Evolutionary conservation across 2,329 filamentous ascomycete species (phyloP).

Genomic region (Aspergillus pseudoterreus): DNA sequence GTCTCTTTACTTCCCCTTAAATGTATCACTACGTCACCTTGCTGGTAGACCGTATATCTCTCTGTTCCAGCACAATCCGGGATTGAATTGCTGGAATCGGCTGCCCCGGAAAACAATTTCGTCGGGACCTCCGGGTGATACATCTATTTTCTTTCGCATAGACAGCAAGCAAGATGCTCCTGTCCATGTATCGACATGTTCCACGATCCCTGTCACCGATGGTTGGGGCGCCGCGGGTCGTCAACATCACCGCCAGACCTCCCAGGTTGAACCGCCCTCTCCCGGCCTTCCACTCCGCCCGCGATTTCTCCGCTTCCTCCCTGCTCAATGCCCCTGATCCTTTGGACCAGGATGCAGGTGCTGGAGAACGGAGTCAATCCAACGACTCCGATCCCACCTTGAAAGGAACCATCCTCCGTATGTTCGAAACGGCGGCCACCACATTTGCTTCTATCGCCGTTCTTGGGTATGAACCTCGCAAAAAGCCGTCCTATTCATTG

Average conservation of each 20-base stretch:
- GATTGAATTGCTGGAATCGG: neutral
- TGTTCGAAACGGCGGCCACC: slow-evolving; percentile 70
- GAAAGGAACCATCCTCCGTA: slow-evolving; percentile 52
- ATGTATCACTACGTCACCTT: neutral
- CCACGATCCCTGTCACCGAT: slow-evolving; percentile 17
- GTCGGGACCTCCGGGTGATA: neutral
- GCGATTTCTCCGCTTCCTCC: slow-evolving; percentile 22
- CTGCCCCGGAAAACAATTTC: neutral
- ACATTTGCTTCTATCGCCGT: slow-evolving; percentile 72
- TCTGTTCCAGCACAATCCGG: neutral
- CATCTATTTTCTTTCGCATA: neutral
- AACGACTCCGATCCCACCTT: slow-evolving; percentile 28
- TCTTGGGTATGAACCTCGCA: slow-evolving; percentile 50
- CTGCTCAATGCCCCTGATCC: slow-evolving; percentile 23
- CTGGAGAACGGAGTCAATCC: slow-evolving; percentile 22
- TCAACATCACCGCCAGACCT: neutral
- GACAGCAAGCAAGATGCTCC: slow-evolving; percentile 5
- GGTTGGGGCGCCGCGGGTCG: slow-evolving; percentile 4
- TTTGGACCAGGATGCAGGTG: slow-evolving; percentile 28
- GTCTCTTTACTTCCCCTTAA: slow-evolving; percentile 4
- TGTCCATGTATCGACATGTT: slow-evolving; percentile 24
- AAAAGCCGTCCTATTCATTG: neutral
- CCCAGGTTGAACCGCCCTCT: slow-evolving; percentile 16
- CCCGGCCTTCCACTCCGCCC: slow-evolving; percentile 13
- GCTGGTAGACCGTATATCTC: neutral